phyloP scores from a whole-genome alignment of 805 yeast genomes.

The Komagataella mondaviorum region DNA sequence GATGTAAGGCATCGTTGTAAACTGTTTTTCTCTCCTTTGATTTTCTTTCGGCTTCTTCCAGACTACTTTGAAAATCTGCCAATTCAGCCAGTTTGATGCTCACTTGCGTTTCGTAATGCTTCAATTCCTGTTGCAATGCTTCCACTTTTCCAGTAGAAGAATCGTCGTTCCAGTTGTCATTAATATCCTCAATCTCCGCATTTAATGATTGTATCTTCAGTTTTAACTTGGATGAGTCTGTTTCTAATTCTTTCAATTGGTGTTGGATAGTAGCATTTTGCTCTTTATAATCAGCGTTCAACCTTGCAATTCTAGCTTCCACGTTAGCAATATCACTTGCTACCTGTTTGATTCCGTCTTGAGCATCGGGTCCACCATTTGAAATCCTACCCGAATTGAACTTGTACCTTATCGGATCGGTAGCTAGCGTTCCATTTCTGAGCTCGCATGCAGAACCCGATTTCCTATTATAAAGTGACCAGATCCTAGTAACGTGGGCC shows the following conservation, averaged over 20 bases:
- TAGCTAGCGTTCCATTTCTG: slow-evolving; percentile 23
- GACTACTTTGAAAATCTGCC: not conserved
- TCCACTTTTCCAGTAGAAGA: slow-evolving; percentile 26
- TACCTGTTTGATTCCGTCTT: not conserved
- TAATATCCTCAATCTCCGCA: slow-evolving; percentile 18
- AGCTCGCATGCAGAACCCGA: slow-evolving; percentile 28
- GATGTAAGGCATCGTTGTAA: not conserved
- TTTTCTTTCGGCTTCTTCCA: not conserved
- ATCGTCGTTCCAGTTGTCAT: slow-evolving; percentile 27
- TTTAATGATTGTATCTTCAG: slow-evolving; percentile 8
- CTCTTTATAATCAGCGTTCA: slow-evolving; percentile 5
- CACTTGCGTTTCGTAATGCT: not conserved
- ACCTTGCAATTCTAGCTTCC: slow-evolving; percentile 8
- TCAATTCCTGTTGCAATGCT: slow-evolving; percentile 7
- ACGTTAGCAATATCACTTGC: slow-evolving; percentile 4
- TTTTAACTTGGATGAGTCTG: slow-evolving; percentile 3
- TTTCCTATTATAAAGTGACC: slow-evolving; percentile 24
- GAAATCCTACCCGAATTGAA: not conserved
- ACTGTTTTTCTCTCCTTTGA: not conserved
- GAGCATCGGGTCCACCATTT: not conserved
- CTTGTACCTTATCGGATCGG: slow-evolving; percentile 32
- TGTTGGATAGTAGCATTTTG: slow-evolving; percentile 2
- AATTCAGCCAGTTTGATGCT: not conserved
- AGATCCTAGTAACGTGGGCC: slow-evolving; percentile 25
- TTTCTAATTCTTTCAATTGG: slow-evolving; percentile 3